Conservation (phyloP, 208 protist genomes). For the Wallacemonas rigidus region DNA sequence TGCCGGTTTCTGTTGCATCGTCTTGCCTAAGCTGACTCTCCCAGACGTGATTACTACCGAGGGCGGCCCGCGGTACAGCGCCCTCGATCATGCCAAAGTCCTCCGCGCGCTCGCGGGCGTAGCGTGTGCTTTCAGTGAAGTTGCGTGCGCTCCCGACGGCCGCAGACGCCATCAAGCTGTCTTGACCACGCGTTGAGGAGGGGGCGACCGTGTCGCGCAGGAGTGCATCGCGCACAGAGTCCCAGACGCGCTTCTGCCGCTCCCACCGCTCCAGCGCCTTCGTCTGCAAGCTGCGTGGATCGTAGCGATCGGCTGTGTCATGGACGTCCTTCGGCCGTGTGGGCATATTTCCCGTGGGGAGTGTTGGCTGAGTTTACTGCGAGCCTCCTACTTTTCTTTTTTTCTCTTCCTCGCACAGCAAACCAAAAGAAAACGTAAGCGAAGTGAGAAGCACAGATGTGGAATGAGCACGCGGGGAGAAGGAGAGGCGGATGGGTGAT, state of each 20-base stretch:
- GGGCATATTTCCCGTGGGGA: no score
- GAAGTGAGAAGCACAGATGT: no score
- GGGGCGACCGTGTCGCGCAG: slow-evolving; percentile 10
- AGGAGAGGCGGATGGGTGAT: no score
- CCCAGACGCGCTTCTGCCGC: slow-evolving; percentile 68
- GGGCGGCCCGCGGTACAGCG: slow-evolving; percentile 25
- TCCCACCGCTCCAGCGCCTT: slow-evolving; percentile 75
- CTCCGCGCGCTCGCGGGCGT: slow-evolving; percentile 50
- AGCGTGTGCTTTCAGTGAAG: slow-evolving; percentile 39
- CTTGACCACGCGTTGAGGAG: not conserved
- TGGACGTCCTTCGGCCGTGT: not conserved
- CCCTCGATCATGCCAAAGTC: slow-evolving; percentile 54
- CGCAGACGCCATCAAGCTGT: not conserved
- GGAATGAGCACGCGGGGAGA: no score
- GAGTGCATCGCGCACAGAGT: slow-evolving; percentile 30
- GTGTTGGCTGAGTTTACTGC: no score
- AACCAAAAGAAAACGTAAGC: no score
- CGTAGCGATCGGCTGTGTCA: slow-evolving; percentile 28
- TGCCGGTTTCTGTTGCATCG: slow-evolving; percentile 26
- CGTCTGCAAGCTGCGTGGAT: slow-evolving; percentile 57
- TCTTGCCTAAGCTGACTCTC: slow-evolving; percentile 56
- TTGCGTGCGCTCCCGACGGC: slow-evolving; percentile 27
- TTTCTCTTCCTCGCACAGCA: no score
- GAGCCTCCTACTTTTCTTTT: no score
- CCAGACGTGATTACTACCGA: slow-evolving; percentile 49